Evolutionary conservation across 768 basidiomycete genomes (phyloP), one percentile per base, ranked within the genome.

Genomic region (Ramaria sp.): DNA sequence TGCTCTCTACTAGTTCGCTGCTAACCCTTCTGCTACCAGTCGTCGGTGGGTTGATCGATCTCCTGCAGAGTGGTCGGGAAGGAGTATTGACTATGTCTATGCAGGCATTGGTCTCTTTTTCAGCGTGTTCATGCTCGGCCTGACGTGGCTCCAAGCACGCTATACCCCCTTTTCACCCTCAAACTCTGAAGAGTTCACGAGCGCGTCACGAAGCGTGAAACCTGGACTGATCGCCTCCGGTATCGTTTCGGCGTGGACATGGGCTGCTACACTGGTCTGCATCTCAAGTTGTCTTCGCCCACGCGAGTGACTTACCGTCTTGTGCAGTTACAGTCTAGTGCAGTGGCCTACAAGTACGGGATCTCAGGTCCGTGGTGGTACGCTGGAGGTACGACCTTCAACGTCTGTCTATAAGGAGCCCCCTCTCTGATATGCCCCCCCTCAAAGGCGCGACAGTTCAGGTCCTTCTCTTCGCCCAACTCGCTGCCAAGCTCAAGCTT

Each of bases 201-300:
- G 81, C 58, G 88, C 88, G 7, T 88, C 85, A 1, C 75, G 88
- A 30, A 83, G 83, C 54, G 78, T 95, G 52, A 93, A 93, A 60
- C 90, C 94, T 7, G 93, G 93, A 12, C 73, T 97, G 43, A 93
- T 96, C 56, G 91, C 92, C 0, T 81, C 88, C 27, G 93, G 93
- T 1, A 94, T 96, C 56, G 91, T 95, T 20, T 85, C 83, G 18
- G 90, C 92, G 0, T 94, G 91, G 90, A 92, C 89, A n/a, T 88
- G 83, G 77, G 85, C 85, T 2, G 87, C 85, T 18, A 88, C 85
- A 0, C 67, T 88, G 56, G 83, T 83, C 61, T 57, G 12, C 56
- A 54, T 22, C 57, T 20, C 27, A 62, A 13, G 57, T 58, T 56
- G 56, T 41, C 57, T 18, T 24, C 9, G 25, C 1, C 30, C 15